phyloP scores from a whole-genome alignment of 768 basidiomycete genomes.

The Suillus bovinus region DNA sequence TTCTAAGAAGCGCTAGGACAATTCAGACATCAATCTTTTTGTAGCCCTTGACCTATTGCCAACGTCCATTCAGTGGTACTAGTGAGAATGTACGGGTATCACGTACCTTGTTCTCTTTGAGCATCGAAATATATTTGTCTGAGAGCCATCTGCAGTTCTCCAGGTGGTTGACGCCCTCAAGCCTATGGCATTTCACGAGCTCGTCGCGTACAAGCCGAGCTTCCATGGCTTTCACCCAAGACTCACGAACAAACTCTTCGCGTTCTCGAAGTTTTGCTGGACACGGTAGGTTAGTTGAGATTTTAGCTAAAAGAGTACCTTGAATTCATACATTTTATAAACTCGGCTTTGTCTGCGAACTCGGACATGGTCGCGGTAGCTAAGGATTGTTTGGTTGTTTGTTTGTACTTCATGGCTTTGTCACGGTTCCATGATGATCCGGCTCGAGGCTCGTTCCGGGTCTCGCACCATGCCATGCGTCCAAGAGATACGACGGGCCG shows the following conservation, averaged over 20 bases:
- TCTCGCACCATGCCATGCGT: background rate
- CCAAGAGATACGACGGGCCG: background rate
- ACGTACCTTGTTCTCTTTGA: slow-evolving; percentile 79
- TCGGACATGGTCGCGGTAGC: slow-evolving; percentile 25
- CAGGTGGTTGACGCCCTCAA: slow-evolving; percentile 90
- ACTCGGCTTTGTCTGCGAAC: slow-evolving; percentile 32
- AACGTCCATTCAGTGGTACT: background rate
- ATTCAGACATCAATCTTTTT: slow-evolving; percentile 66
- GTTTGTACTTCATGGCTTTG: slow-evolving; percentile 11
- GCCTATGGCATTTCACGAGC: slow-evolving; percentile 84
- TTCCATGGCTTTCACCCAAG: slow-evolving; percentile 96
- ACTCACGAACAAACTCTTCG: slow-evolving; percentile 81
- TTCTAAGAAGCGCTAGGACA: slow-evolving; percentile 2
- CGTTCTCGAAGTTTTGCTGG: slow-evolving; percentile 66
- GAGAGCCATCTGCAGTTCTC: slow-evolving; percentile 87
- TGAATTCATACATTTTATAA: slow-evolving; percentile 30
- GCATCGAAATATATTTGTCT: slow-evolving; percentile 78
- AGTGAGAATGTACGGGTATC: background rate
- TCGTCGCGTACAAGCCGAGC: slow-evolving; percentile 85
- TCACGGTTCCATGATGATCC: background rate
- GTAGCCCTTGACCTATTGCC: slow-evolving; percentile 78
- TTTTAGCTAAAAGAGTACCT: background rate
- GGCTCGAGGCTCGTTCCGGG: background rate
- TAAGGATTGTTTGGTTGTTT: slow-evolving; percentile 3
- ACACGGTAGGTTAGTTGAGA: background rate